Base-by-base conservation (phyloP, 106 monocot genomes). In the Xerophyta viscosa region DNA sequence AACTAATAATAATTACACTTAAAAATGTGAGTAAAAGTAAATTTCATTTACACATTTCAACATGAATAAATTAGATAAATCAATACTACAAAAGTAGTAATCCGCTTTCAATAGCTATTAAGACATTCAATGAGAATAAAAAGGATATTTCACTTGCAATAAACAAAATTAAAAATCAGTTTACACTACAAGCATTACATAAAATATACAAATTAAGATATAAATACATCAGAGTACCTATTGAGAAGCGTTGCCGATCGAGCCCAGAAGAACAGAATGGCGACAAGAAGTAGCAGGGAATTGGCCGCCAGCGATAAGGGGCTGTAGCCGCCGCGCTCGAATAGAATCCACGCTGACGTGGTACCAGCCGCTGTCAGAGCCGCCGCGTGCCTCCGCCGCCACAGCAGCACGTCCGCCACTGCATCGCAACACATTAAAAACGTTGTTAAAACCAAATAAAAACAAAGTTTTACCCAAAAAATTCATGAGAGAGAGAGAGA, bases 251-350 rank as follows among this genome's bases (percentile, higher is more conserved):
- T 49, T 2, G 96, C 96, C 20, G 96, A 79, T 63, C 75, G 76
- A 36, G 89, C 96, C 96, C 96, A 98, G 52, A 89, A 77, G 79
- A 98, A 98, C 65, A 98, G 73, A 44, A 98, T 90, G 49, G 39
- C 54, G 49, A 82, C 64, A 28, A 98, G 71, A 37, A 98, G 86
- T 42, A 89, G 76, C 33, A 98, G 45, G 7, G 86, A 66, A 52
- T 90, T 89, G 48, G 82, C 75, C 43, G 77, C 22, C 24, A 98
- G 70, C 6, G 89, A 82, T 19, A 82, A 48, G 39, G 69, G 58
- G 57, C 76, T 76, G 66, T 90, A 82, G 0, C 82, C 96, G 20
- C 60, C 68, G 5, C 59, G 27, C 39, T 89, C 90, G 72, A 90
- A 89, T 55, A 98, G 61, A 56, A 69, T 48, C 86, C 86, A 87